Evolutionary conservation across 2,329 filamentous ascomycete genomes (phyloP), one percentile per base, ranked within the genome.

Genomic region (Trichoderma hamatum): DNA sequence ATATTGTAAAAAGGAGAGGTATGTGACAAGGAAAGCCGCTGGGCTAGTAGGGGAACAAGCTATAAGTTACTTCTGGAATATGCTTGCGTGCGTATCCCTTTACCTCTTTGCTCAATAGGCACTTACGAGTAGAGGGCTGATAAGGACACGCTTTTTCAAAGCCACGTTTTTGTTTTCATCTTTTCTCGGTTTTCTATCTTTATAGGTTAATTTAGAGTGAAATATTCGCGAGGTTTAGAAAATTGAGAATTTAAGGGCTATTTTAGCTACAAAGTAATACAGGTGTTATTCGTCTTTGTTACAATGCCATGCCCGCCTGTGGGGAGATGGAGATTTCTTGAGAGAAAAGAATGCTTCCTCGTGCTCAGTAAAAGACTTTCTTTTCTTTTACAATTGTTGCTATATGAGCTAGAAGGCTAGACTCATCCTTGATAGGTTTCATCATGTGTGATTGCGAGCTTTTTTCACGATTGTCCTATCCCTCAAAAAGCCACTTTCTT

Each of bases 1-100:
- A 52, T 56, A 46, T 11, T 70, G 68, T 56, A 70, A 28, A 21
- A 43, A 28, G 34, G 10, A 60, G 16, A 59, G 32, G 10, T 7
- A 2, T 39, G 24, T 19, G 55, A 3, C 14, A 16, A 21, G 9
- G 10, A 13, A 13, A 46, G n/a, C 19, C 13, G 43, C 11, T 19
- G 39, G 32, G 13, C 5, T 28, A 11, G 21, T 16, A 34, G 6
- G 11, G 59, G 6, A 10, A 5, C 5, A 28, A 26, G 1, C 24
- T 49, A 49, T 49, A 5, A 21, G 11, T 19, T 36, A 13, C 32
- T 24, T 3, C n/a, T 9, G 6, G 13, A 6, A 34, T 9, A 34
- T 24, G 51, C 30, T 26, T 7, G 16, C 19, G 34, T 36, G 34
- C 13, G 9, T 36, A 10, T 30, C 9, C 51, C 26, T 19, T 36